Base-by-base conservation (phyloP, 441 rosid species). In the Adansonia gregorii region DNA sequence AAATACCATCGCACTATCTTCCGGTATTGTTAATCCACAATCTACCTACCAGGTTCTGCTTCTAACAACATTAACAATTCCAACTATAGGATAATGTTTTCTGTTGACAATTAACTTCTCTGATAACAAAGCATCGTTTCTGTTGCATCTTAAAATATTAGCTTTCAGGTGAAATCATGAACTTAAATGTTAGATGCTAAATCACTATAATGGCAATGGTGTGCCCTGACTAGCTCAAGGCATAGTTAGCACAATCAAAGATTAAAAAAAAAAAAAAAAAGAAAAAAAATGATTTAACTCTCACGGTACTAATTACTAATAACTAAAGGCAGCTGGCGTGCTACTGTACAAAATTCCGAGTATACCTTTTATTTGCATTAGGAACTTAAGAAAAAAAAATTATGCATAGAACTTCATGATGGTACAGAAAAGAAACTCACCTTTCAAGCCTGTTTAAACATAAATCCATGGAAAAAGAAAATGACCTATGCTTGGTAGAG, bases 401-500 rank as follows among this genome's bases (percentile, higher is more conserved):
- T 17, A 1, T 19, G 9, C 72, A 10, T 19, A 2, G 45, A 6
- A 24, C 43, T 69, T 69, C 59, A 74, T 43, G 72, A 31, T 39
- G 31, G 17, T 55, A 39, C 1, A 54, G 63, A 19, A 73, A 71
- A 58, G 78, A 72, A 70, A 48, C 84, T 76, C 67, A 92, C 97
- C 94, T 84, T 79, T 73, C 72, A 5, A 60, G 74, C 67, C 86
- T 24, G 79, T 81, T 88, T 55, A 83, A 75, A 78, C 89, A 87
- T 56, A 87, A 78, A 49, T 85, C 87, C 19, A 74, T 60, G 35
- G 94, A 80, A 52, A 86, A 85, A 31, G 90, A 87, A 79, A 89
- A 82, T 17, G 93, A 87, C 72, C 94, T 83, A 77, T 82, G 79
- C 80, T 91, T 91, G 70, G 88, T 85, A 20, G 90, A 82, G 59